Base-by-base conservation (phyloP, 306 rosid species). In the Betula pendula region DNA sequence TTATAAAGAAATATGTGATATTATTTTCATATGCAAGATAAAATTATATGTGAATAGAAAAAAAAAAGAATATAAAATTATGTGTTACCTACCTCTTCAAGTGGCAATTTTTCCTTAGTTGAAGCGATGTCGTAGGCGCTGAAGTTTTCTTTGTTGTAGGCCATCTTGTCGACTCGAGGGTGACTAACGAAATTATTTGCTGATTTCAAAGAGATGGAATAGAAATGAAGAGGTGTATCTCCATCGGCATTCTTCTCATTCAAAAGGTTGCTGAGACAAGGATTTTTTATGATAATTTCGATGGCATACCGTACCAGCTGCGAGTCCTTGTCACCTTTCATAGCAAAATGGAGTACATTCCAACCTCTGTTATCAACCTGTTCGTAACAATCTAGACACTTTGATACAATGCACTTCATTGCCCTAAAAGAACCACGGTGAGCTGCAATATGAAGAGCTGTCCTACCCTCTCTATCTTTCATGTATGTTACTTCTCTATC, bases 361-460 rank as follows among this genome's bases (percentile, higher is more conserved):
- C 15, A 6, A 3, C 81, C 76, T 70, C 13, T 2, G 0, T 78
- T 8, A 48, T 70, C 75, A 6, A 69, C 71, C 49, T 70, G 3
- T 59, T 49, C 73, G 8, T 67, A 24, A 50, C 71, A 59, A 27
- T 60, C 71, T 6, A 60, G 71, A 17, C 70, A 60, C 4, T 0
- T 7, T 8, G 15, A 12, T 45, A 74, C 15, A 15, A 74, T 20
- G 22, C 17, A 1, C 12, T 16, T 1, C 20, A 59, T 0, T n/a
- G 43, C 7, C 9, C 6, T 0, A 3, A 20, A 9, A 70, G 53
- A 29, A 1, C 70, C 69, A 12, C 0, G 2, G 0, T 2, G 1
- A 15, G 70, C 70, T 45, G 75, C 75, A 20, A 77, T 12, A 15
- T 77, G 81, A 25, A 68, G 75, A 1, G 75, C 24, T n/a, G 70